Evolutionary conservation across 2,329 filamentous ascomycete genomes (phyloP).

Genomic region (Leptographium flavum): DNA sequence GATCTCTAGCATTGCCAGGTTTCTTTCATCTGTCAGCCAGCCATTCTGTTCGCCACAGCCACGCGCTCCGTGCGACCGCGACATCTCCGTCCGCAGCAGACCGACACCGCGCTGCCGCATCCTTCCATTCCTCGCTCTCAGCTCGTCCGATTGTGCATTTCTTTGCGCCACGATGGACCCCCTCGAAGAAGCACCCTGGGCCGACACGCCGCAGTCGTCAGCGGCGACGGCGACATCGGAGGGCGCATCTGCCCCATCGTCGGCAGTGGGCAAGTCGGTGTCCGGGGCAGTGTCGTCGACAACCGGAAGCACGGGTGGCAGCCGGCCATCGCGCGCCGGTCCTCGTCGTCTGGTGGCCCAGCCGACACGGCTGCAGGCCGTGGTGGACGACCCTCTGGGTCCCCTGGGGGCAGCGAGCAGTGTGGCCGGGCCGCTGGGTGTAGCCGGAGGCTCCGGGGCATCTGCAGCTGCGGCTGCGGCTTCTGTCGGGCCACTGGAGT

Average conservation of each 20-base stretch:
- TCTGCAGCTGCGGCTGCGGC: constrained; percentile 1
- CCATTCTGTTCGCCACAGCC: too few species aligned
- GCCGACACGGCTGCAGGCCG: constrained; percentile 63
- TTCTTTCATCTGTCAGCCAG: too few species aligned
- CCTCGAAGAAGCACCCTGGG: constrained; percentile 39
- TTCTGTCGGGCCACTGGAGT: too few species aligned
- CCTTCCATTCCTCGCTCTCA: too few species aligned
- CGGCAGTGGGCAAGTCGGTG: constrained; percentile 15
- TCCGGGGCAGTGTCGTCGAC: constrained; percentile 13
- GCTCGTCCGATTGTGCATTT: too few species aligned
- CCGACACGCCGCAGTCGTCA: constrained; percentile 25
- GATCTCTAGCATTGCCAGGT: too few species aligned
- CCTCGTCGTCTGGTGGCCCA: constrained; percentile 56
- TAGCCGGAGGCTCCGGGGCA: not conserved
- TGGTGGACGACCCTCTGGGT: constrained; percentile 61
- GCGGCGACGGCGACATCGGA: not conserved
- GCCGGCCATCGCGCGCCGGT: constrained; percentile 29
- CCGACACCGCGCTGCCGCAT: not conserved
- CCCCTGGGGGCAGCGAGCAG: constrained; percentile 49
- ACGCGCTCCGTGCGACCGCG: too few species aligned
- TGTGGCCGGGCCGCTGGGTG: constrained; percentile 13
- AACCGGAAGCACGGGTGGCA: constrained; percentile 14
- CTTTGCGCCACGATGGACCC: constrained; percentile 25
- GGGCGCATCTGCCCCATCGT: constrained; percentile 17
- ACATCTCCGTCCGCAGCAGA: not conserved